Percentiles rank a stretch among this genome's conserved stretches.
These are phyloP conservation scores for Pugionium cornutum DNA, from an alignment of 345 rosid species.

Conservation along the genomic window DNA sequence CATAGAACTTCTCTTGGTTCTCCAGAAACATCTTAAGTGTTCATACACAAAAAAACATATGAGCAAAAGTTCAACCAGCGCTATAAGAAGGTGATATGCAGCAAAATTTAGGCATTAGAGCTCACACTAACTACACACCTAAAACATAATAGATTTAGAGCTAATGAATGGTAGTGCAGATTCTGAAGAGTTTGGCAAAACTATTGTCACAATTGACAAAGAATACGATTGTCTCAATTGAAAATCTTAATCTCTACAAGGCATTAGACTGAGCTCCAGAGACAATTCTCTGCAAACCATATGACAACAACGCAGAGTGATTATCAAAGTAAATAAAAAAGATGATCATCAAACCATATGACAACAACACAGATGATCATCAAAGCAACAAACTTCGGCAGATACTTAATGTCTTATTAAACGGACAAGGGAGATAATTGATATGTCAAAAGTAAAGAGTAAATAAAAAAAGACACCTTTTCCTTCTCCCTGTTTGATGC, in stretches of 20 bases:
- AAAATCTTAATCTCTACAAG: too few relatives aligned
- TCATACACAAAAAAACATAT: slow-evolving; percentile 20
- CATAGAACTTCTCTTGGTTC: slow-evolving; percentile 59
- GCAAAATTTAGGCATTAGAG: neutral
- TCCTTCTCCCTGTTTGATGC: slow-evolving; percentile 65
- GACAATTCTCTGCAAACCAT: slow-evolving; percentile 2
- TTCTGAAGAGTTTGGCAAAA: neutral
- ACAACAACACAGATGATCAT: slow-evolving; percentile 8
- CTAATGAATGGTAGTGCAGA: too few relatives aligned
- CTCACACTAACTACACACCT: slow-evolving; percentile 17
- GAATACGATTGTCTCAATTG: too few relatives aligned
- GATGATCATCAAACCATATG: too few relatives aligned
- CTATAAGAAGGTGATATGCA: neutral
- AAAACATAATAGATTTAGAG: neutral
- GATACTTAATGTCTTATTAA: too few relatives aligned
- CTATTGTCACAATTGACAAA: too few relatives aligned
- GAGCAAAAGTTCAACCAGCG: slow-evolving; percentile 18
- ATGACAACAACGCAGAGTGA: neutral
- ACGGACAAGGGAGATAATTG: too few relatives aligned
- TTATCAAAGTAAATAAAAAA: too few relatives aligned
- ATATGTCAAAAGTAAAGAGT: too few relatives aligned
- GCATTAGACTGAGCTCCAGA: too few relatives aligned
- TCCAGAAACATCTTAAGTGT: slow-evolving; percentile 49
- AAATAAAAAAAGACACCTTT: slow-evolving; percentile 71
- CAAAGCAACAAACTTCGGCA: neutral